Evolutionary conservation across 2,329 filamentous ascomycete genomes (phyloP).

Genomic region (Fusarium nisikadoi): DNA sequence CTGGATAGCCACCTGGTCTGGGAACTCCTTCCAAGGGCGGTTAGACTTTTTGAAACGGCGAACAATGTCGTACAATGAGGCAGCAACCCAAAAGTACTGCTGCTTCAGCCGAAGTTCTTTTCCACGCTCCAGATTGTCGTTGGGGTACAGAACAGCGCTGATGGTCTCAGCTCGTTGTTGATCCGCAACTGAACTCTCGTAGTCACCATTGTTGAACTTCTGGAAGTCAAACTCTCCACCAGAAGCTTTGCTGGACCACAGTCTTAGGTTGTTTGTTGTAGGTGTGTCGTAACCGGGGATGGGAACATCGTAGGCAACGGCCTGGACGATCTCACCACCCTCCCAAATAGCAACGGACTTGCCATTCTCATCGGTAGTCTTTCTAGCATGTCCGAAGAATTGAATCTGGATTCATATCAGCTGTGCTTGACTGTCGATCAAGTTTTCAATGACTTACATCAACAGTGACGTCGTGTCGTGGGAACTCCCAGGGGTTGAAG

Average conservation of each 20-base stretch:
- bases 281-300: conserved; percentile 91
- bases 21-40: conserved; percentile 89
- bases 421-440: background rate
- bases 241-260: conserved; percentile 98
- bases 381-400: conserved; percentile 89
- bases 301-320: conserved; percentile 91
- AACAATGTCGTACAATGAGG: conserved; percentile 95
- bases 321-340: conserved; percentile 90
- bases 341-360: conserved; percentile 84
- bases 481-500: conserved; percentile 99
- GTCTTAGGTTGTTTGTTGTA: conserved; percentile 93
- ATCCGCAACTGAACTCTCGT: conserved; percentile 97
- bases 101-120: conserved; percentile 98
- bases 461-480: conserved; percentile 92
- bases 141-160: conserved; percentile 95
- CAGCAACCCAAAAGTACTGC: conserved; percentile 99
- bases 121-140: conserved; percentile 94
- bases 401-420: conserved; percentile 69
- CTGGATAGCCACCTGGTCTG: conserved; percentile 95
- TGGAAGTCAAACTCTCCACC: conserved; percentile 99
- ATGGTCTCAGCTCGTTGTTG: conserved; percentile 99
- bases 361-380: conserved; percentile 78
- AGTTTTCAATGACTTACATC: conserved; percentile 64
- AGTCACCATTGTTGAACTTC: conserved; percentile 98
- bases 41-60: conserved; percentile 98